phyloP scores from a whole-genome alignment of 345 rosid species.

The Hypericum androsaemum region DNA sequence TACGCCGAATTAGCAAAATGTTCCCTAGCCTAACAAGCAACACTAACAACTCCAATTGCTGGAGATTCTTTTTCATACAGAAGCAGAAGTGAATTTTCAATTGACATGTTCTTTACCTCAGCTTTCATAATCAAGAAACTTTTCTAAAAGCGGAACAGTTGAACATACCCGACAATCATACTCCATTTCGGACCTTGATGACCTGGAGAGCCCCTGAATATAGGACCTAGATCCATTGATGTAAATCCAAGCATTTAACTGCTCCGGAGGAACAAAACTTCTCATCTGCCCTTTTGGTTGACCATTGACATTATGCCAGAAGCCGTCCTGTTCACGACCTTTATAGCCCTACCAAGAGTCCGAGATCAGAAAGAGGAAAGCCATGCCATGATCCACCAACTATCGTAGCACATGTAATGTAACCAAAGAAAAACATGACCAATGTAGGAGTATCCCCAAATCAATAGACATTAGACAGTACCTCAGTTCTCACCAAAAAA shows the following conservation, averaged over 20 bases:
- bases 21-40: background rate
- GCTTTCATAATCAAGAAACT: no score
- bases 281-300: conserved; percentile 26
- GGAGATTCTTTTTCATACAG: background rate
- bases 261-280: conserved; percentile 45
- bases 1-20: no score
- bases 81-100: no score
- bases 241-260: conserved; percentile 51
- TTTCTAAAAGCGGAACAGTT: background rate
- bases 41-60: background rate
- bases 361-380: background rate
- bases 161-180: conserved; percentile 35
- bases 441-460: background rate
- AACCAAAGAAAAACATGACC: no score
- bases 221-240: conserved; percentile 41
- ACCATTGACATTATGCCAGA: conserved; percentile 22
- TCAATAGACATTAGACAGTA: conserved; percentile 10
- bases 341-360: conserved; percentile 30
- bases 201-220: conserved; percentile 21
- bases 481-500: conserved; percentile 57
- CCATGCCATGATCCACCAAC: no score
- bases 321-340: conserved; percentile 42
- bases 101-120: no score
- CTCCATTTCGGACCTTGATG: conserved; percentile 24
- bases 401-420: no score